Evolutionary conservation across 441 rosid genomes (phyloP).

Genomic region (Erysimum pusillum): DNA sequence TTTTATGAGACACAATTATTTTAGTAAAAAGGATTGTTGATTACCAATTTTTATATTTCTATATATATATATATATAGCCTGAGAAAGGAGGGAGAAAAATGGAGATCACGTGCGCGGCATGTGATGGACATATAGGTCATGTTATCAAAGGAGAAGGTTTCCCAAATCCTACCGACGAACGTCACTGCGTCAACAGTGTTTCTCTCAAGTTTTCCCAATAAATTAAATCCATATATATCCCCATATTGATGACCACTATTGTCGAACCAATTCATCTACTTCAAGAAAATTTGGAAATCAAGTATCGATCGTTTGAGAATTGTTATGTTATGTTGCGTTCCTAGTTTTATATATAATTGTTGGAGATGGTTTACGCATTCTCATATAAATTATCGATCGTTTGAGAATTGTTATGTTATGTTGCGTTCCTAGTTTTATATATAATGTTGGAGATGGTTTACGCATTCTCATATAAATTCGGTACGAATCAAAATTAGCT

Average conservation of each 20-base stretch:
- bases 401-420: too few relatives aligned
- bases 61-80: constrained; percentile 48
- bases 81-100: constrained; percentile 83
- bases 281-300: background rate
- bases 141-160: constrained; percentile 88
- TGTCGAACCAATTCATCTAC: background rate
- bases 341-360: background rate
- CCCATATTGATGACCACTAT: background rate
- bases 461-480: too few relatives aligned
- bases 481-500: too few relatives aligned
- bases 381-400: too few relatives aligned
- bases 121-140: constrained; percentile 95
- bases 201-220: constrained; percentile 63
- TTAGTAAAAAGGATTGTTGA: background rate
- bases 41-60: background rate
- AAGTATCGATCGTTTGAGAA: background rate
- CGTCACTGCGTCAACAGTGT: constrained; percentile 81
- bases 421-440: too few relatives aligned
- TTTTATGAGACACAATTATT: background rate
- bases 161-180: constrained; percentile 73
- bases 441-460: too few relatives aligned
- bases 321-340: background rate
- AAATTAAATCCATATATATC: too few relatives aligned
- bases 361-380: too few relatives aligned
- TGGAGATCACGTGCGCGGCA: constrained; percentile 78